A percentile compares a stretch with the other conserved stretches of the same genome.
Conservation (phyloP, 2,329 filamentous ascomycete species). For the Fusarium albosuccineum region DNA sequence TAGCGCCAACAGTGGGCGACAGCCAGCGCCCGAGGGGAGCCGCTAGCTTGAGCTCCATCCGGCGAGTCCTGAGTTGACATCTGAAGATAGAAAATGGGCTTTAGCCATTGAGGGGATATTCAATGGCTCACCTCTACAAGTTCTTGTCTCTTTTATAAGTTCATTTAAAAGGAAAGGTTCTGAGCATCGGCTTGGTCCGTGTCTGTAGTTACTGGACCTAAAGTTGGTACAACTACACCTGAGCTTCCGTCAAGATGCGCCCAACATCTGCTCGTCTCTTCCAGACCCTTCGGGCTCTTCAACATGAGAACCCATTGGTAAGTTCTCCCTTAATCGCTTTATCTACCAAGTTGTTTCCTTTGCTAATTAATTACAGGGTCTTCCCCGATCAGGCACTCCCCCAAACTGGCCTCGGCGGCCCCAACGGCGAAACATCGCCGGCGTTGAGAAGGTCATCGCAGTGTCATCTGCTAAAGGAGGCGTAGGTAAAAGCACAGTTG, state of each 20-base stretch:
- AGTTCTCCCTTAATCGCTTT: not conserved
- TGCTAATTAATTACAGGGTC: conserved; percentile 68
- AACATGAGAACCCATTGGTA: conserved; percentile 91
- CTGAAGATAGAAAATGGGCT: conserved; percentile 2
- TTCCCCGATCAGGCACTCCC: conserved; percentile 78
- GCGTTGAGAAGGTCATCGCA: conserved; percentile 93
- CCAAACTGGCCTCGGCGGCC: conserved; percentile 78
- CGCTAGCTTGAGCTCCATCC: conserved; percentile 21
- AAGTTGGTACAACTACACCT: not conserved
- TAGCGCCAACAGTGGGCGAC: conserved; percentile 11
- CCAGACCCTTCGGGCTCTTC: conserved; percentile 47
- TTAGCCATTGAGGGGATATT: conserved; percentile 3
- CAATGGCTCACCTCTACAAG: not conserved
- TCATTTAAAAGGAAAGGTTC: not conserved
- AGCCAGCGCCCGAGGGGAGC: conserved; percentile 18
- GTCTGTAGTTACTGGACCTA: not conserved
- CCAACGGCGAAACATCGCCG: conserved; percentile 81
- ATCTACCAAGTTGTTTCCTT: not conserved
- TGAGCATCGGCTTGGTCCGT: not conserved
- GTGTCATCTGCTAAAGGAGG: conserved; percentile 97
- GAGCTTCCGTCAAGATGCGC: conserved; percentile 52
- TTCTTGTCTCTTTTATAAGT: not conserved
- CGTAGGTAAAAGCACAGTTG: conserved; percentile 96
- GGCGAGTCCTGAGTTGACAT: conserved; percentile 7
- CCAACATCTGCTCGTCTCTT: conserved; percentile 54